Conservation (phyloP, 129 eudicot species). For the Flaveria brownii region DNA sequence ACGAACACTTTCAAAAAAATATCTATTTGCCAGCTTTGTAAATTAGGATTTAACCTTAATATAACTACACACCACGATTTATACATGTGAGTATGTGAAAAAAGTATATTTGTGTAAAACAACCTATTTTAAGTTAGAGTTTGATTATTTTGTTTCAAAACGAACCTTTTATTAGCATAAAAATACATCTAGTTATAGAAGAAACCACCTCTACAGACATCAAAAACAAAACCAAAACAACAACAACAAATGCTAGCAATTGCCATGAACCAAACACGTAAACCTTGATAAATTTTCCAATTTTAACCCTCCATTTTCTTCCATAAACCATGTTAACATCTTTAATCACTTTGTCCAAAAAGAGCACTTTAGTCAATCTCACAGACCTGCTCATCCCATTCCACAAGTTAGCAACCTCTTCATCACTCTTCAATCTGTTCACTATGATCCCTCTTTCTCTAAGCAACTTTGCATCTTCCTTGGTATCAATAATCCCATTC, state of each 20-base stretch:
- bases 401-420: constrained; percentile 68
- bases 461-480: constrained; percentile 53
- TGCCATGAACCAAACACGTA: constrained; percentile 59
- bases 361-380: constrained; percentile 54
- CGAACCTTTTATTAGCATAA: background rate
- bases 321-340: constrained; percentile 57
- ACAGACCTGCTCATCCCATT: constrained; percentile 63
- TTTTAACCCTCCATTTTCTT: constrained; percentile 49
- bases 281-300: constrained; percentile 36
- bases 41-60: too few relatives aligned
- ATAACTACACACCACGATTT: too few relatives aligned
- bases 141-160: background rate
- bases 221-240: constrained; percentile 39
- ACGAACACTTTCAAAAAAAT: too few relatives aligned
- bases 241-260: constrained; percentile 44
- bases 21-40: too few relatives aligned
- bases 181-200: constrained; percentile 21
- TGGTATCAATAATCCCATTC: constrained; percentile 69
- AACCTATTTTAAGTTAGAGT: too few relatives aligned
- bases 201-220: constrained; percentile 46
- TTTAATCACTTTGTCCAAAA: constrained; percentile 53
- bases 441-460: constrained; percentile 55
- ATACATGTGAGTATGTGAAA: too few relatives aligned
- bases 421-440: constrained; percentile 56
- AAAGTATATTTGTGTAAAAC: too few relatives aligned